These are phyloP conservation scores for Rugonectria rugulosa DNA, from an alignment of 2,329 filamentous ascomycete genomes.

Conservation along the genomic window DNA sequence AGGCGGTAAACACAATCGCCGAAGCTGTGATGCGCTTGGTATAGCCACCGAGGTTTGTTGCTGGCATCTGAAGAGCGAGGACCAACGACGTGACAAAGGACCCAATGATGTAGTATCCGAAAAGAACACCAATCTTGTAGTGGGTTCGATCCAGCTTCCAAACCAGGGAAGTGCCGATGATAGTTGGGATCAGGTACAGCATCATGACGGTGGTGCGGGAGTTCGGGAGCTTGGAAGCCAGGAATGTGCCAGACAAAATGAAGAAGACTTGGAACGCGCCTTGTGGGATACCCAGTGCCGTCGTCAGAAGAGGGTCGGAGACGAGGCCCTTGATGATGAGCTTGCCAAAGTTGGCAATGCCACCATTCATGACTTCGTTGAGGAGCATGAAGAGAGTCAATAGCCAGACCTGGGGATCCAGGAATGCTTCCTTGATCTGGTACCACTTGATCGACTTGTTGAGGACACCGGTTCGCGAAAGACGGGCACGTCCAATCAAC, in stretches of 20 bases:
- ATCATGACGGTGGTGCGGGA: slow-evolving; percentile 58
- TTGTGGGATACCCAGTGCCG: slow-evolving; percentile 59
- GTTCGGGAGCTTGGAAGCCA: slow-evolving; percentile 58
- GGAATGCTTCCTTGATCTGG: slow-evolving; percentile 45
- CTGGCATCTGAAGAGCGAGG: slow-evolving; percentile 60
- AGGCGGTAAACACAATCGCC: slow-evolving; percentile 55
- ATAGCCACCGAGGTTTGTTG: slow-evolving; percentile 56
- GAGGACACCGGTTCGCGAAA: slow-evolving; percentile 58
- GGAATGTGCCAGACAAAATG: slow-evolving; percentile 57
- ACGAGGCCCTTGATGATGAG: slow-evolving; percentile 56
- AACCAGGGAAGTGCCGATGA: slow-evolving; percentile 54
- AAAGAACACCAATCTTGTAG: slow-evolving; percentile 53
- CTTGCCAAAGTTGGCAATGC: slow-evolving; percentile 63
- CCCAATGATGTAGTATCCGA: slow-evolving; percentile 59
- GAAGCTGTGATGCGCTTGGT: slow-evolving; percentile 56
- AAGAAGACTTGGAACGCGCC: slow-evolving; percentile 60
- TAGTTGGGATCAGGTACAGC: slow-evolving; percentile 57
- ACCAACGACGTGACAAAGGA: slow-evolving; percentile 60
- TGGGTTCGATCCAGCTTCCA: slow-evolving; percentile 53
- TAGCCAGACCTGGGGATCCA: slow-evolving; percentile 34
- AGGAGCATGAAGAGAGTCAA: slow-evolving; percentile 61
- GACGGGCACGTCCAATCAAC: slow-evolving; percentile 55
- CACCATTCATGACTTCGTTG: slow-evolving; percentile 60
- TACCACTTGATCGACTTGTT: slow-evolving; percentile 56
- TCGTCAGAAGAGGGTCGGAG: slow-evolving; percentile 44